Percentiles rank a stretch among this genome's conserved stretches.
These are phyloP conservation scores for Aureobasidium namibiae DNA, from an alignment of 2,329 filamentous ascomycete species.

Conservation along the genomic window DNA sequence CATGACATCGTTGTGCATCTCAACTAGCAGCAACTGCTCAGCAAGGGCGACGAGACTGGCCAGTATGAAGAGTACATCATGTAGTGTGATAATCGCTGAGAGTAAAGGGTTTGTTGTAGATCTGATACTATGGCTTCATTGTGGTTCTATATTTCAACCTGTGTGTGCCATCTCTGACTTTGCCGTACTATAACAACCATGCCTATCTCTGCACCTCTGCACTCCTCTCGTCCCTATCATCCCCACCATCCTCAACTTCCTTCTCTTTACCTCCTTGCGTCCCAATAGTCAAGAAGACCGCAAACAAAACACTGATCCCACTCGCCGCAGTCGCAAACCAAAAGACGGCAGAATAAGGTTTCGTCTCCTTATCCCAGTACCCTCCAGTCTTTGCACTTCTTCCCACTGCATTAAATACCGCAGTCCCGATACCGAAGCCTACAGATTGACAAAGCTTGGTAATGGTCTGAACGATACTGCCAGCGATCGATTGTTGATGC, in stretches of 20 bases:
- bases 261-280: slow-evolving; percentile 41
- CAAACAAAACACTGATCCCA: slow-evolving; percentile 36
- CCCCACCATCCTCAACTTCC: not conserved
- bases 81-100: too few species aligned
- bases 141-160: not conserved
- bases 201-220: not conserved
- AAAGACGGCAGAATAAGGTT: slow-evolving; percentile 46
- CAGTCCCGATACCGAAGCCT: slow-evolving; percentile 54
- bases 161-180: too few species aligned
- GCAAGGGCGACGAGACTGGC: too few species aligned
- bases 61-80: too few species aligned
- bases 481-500: slow-evolving; percentile 57
- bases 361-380: slow-evolving; percentile 36
- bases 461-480: slow-evolving; percentile 61
- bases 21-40: too few species aligned
- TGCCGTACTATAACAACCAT: too few species aligned
- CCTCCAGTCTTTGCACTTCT: slow-evolving; percentile 26
- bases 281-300: slow-evolving; percentile 45
- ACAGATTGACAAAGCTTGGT: slow-evolving; percentile 52
- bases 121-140: too few species aligned
- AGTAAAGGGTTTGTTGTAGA: too few species aligned
- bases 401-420: slow-evolving; percentile 45
- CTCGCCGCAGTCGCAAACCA: slow-evolving; percentile 42
- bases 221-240: not conserved
- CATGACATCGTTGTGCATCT: too few species aligned